Base-by-base conservation (phyloP, 352 stramenopile genomes). In the Aphanomyces stellatus region DNA sequence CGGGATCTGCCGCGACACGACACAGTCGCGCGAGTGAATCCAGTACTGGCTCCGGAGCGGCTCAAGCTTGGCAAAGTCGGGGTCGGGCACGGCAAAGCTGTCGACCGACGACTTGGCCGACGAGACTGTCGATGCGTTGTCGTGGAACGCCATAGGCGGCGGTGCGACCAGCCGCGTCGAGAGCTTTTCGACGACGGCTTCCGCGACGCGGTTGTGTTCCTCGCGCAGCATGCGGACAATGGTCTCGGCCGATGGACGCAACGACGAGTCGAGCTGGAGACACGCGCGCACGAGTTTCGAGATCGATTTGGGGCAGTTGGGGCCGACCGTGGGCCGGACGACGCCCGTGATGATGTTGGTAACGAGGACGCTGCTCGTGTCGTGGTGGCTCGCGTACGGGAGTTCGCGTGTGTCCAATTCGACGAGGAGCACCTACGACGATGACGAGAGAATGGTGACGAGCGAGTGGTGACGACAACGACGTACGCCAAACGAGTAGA, bases 401-500 rank as follows among this genome's bases (percentile, higher is more conserved):
- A 67, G 31, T n/a, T 59, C 22, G 3, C 60, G 43, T 27, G 60
- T 67, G 41, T 67, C 60, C 17, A 67, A 24, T 42, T 67, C 60
- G 15, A 51, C 34, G 7, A 67, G 43, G 3, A 67, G 60, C 42
- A 67, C 42, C 60, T 67, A 57, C 15, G 37, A 27, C 10, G 8
- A 60, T 40, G 6, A 60, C 33, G 19, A n/a, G 31, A 40, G 4
- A 51, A 60, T 40, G 15, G 6, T 42, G 33, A n/a, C n/a, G n/a
- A n/a, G n/a, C n/a, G n/a, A n/a, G n/a, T n/a, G n/a, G 17, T 8
- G 8, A 17, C 8, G 37, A 17, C 0, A 10, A 53, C 6, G 31
- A 41, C 6, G 37, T 55, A 76, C 71, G 17, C 71, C 71, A 41
- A 76, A 76, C 13, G 71, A 71, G 43, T 70, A 76, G 19, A 76